Conservation (phyloP, 441 rosid genomes). For the Lepidium campestre region DNA sequence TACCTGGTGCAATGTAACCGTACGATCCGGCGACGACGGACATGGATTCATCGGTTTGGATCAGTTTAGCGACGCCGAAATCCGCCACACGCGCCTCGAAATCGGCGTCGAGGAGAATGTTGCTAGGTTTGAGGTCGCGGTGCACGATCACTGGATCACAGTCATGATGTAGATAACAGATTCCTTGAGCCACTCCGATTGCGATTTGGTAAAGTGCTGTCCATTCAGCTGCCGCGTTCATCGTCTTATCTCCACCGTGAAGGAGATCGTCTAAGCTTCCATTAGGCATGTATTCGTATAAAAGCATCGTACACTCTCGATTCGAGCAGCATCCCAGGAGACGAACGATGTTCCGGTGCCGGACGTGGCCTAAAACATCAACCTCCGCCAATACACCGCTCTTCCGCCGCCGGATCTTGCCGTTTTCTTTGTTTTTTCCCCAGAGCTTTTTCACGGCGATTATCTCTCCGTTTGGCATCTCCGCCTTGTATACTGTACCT, state of each 20-base stretch:
- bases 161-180: slow-evolving; percentile 93
- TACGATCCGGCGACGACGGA: slow-evolving; percentile 96
- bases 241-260: slow-evolving; percentile 67
- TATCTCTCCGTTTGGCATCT: slow-evolving; percentile 88
- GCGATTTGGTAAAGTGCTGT: slow-evolving; percentile 71
- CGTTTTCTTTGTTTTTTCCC: slow-evolving; percentile 69
- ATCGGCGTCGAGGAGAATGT: slow-evolving; percentile 71
- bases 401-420: slow-evolving; percentile 50
- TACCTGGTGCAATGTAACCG: slow-evolving; percentile 99
- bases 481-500: slow-evolving; percentile 85
- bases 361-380: slow-evolving; percentile 77
- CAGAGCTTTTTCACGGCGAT: slow-evolving; percentile 92
- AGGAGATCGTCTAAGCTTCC: slow-evolving; percentile 78
- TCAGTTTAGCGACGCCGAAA: slow-evolving; percentile 88
- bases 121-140: slow-evolving; percentile 89
- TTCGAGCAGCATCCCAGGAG: slow-evolving; percentile 86
- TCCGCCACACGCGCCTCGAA: slow-evolving; percentile 98
- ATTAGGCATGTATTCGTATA: slow-evolving; percentile 93
- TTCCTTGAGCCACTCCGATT: slow-evolving; percentile 93
- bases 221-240: slow-evolving; percentile 75
- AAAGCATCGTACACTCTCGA: slow-evolving; percentile 80
- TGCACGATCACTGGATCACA: slow-evolving; percentile 94
- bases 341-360: slow-evolving; percentile 88
- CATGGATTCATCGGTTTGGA: slow-evolving; percentile 87
- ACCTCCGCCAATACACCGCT: slow-evolving; percentile 82